These are phyloP conservation scores for Raphanus hybrid DNA, from an alignment of 441 rosid species.

Conservation along the genomic window DNA sequence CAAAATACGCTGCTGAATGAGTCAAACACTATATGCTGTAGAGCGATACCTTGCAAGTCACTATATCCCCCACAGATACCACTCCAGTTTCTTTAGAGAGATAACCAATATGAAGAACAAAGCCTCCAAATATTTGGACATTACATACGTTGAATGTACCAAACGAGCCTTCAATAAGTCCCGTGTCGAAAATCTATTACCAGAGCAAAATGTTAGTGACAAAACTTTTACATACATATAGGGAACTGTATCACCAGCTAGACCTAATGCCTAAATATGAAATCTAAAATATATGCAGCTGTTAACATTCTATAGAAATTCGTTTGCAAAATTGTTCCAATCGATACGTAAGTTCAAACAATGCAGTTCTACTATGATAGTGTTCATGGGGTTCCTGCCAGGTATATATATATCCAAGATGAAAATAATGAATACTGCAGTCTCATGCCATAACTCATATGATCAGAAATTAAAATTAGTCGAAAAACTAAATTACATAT, in stretches of 20 bases:
- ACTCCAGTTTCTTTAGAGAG: conserved; percentile 51
- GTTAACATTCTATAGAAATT: no score
- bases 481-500: neutral
- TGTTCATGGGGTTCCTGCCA: conserved; percentile 14
- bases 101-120: conserved; percentile 87
- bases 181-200: conserved; percentile 85
- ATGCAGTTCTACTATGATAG: conserved; percentile 20
- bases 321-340: no score
- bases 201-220: conserved; percentile 40
- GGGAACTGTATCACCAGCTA: no score
- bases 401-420: conserved; percentile 4
- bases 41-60: conserved; percentile 73
- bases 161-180: conserved; percentile 76
- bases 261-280: no score
- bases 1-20: conserved; percentile 12
- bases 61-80: conserved; percentile 73
- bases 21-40: conserved; percentile 9
- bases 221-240: neutral
- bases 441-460: conserved; percentile 12
- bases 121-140: conserved; percentile 94
- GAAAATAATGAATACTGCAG: neutral
- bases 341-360: neutral
- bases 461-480: conserved; percentile 8
- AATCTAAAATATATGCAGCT: no score
- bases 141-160: conserved; percentile 83